These are phyloP conservation scores for Synchytrium microbalum DNA, from an alignment of 371 early-diverging fungal genomes.

Conservation along the genomic window DNA sequence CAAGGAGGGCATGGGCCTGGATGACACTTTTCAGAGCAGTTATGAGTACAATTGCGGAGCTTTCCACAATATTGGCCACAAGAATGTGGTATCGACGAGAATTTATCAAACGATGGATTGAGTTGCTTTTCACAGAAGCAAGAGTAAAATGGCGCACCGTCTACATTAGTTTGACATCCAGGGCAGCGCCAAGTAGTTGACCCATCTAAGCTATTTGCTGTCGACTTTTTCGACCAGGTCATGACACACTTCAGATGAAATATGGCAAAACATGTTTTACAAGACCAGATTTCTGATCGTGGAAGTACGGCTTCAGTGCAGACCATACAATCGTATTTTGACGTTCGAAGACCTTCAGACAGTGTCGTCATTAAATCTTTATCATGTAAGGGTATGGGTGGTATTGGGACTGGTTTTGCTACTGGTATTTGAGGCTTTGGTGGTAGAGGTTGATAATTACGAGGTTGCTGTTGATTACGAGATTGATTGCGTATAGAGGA, in stretches of 20 bases:
- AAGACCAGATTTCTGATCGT: constrained; percentile 70
- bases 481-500: too few relatives aligned
- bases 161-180: constrained; percentile 72
- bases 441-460: too few relatives aligned
- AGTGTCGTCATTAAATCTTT: constrained; percentile 48
- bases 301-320: constrained; percentile 77
- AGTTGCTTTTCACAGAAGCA: constrained; percentile 49
- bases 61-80: constrained; percentile 66
- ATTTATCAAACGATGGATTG: not conserved
- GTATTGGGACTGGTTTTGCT: not conserved
- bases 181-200: constrained; percentile 77
- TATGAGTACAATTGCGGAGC: constrained; percentile 75
- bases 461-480: too few relatives aligned
- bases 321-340: constrained; percentile 87
- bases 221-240: constrained; percentile 17
- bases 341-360: constrained; percentile 51
- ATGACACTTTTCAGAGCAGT: constrained; percentile 66
- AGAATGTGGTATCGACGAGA: not conserved
- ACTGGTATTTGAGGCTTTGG: not conserved
- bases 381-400: not conserved
- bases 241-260: constrained; percentile 64
- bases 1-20: constrained; percentile 55
- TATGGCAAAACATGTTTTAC: constrained; percentile 79
- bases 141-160: constrained; percentile 53
- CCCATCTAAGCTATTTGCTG: constrained; percentile 21